Base-by-base conservation (phyloP, 768 basidiomycete genomes). In the Cytidiella melzeri region DNA sequence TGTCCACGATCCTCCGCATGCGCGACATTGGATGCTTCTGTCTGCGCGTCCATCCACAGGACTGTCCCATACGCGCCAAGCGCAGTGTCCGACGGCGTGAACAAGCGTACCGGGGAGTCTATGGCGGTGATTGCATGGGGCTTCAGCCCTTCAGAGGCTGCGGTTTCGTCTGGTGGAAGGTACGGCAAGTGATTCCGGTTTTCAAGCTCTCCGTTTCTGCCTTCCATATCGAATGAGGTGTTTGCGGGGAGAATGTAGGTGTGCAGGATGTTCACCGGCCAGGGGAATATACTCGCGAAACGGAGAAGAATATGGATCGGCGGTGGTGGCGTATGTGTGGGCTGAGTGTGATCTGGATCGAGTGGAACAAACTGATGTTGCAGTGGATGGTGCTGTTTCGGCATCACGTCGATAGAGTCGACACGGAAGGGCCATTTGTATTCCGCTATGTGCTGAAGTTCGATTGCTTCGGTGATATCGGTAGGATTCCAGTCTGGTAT, bases 211-310 rank as follows among this genome's bases (percentile, higher is more conserved):
- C 9, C 7, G 7, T 7, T 34, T 42, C 9, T 19, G 3, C 19
- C 15, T 23, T 46, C 11, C 27, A 11, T 24, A 18, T 43, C 9
- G 45, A 47, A 51, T 15, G 27, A 2, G 10, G 46, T 54, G 58
- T 81, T 77, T 0, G 75, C 73, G 1, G 60, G 60, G 13, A 87
- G 67, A 27, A 71, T 59, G 58, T 74, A 83, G 61, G 81, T 78
- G 55, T 85, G 81, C n/a, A 86, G 69, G 21, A 80, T 64, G 61
- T 87, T 85, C 53, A 80, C 74, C 0, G 83, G 81, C 84, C 83
- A 85, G 2, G 82, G 82, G 51, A 74, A 78, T 46, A 67, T 69
- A 59, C 75, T 80, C 11, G 73, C 75, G 56, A 79, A 86, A 13
- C 85, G 80, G 18, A 84, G 59, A 38, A 81, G 67, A 15, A 85